phyloP scores from a whole-genome alignment of 306 rosid species.

The Coriaria nepalensis region DNA sequence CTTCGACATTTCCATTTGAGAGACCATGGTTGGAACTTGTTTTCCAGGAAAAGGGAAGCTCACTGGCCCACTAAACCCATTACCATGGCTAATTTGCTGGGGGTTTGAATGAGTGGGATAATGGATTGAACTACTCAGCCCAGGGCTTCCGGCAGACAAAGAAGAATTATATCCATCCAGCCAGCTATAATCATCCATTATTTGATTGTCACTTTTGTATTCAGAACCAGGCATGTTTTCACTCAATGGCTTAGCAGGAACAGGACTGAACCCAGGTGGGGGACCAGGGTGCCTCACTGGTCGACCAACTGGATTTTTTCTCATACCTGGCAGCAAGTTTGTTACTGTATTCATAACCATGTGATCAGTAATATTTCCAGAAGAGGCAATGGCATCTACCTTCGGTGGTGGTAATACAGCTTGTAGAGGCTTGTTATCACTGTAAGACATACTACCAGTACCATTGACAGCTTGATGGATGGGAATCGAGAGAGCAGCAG shows the following conservation, averaged over 20 bases:
- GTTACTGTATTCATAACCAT: constrained; percentile 22
- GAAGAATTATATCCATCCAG: constrained; percentile 93
- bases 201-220: constrained; percentile 35
- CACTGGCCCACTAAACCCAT: constrained; percentile 36
- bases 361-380: constrained; percentile 27
- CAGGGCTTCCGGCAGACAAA: constrained; percentile 36
- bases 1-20: constrained; percentile 44
- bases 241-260: constrained; percentile 42
- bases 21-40: constrained; percentile 47
- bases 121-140: constrained; percentile 23
- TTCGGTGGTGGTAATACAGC: constrained; percentile 28
- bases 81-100: constrained; percentile 28
- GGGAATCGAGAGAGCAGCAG: constrained; percentile 29
- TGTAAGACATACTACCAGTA: constrained; percentile 21
- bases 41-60: constrained; percentile 84
- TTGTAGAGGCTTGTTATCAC: constrained; percentile 38
- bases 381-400: constrained; percentile 27
- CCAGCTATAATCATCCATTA: constrained; percentile 91
- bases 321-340: constrained; percentile 29
- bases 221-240: constrained; percentile 35
- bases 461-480: constrained; percentile 33
- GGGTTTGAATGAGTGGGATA: constrained; percentile 31
- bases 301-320: constrained; percentile 56
- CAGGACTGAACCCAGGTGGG: constrained; percentile 79
- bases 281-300: constrained; percentile 89